These are phyloP conservation scores for Radiomyces spectabilis DNA, from an alignment of 192 early-diverging fungal species.

Conservation along the genomic window DNA sequence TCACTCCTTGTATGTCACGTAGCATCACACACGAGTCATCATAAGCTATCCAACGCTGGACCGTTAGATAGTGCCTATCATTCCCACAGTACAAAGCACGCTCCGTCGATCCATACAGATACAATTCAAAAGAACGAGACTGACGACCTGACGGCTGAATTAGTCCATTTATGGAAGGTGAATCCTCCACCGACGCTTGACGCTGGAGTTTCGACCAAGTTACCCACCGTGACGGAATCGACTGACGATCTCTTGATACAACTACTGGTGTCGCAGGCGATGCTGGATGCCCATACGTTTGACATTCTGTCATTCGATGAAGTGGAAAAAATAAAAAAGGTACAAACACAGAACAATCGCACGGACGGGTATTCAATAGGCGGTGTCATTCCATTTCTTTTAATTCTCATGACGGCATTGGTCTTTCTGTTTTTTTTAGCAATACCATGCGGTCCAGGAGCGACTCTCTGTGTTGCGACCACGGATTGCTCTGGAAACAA, in stretches of 20 bases:
- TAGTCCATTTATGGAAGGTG: not conserved
- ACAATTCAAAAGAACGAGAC: too few relatives aligned
- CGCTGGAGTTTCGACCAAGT: not conserved
- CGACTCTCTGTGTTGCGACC: constrained; percentile 37
- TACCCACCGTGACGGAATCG: too few relatives aligned
- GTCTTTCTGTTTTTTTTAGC: constrained; percentile 32
- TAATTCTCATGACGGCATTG: too few relatives aligned
- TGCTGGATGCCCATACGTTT: constrained; percentile 47
- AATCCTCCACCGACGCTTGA: not conserved
- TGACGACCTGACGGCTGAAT: not conserved
- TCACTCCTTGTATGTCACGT: not conserved
- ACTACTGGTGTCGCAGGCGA: constrained; percentile 41
- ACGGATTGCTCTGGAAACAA: constrained; percentile 45
- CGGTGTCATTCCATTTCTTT: constrained; percentile 2
- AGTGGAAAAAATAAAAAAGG: constrained; percentile 47
- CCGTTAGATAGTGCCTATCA: not conserved
- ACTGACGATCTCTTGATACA: constrained; percentile 18
- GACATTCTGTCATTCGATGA: constrained; percentile 42
- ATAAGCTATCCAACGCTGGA: not conserved
- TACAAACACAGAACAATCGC: constrained; percentile 2
- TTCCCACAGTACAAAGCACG: too few relatives aligned
- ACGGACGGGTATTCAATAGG: not conserved
- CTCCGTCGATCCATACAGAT: too few relatives aligned
- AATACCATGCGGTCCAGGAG: constrained; percentile 40
- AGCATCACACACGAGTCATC: not conserved